Evolutionary conservation across 495 filamentous ascomycete genomes (phyloP), one percentile per base, ranked within the genome.

Genomic region (Annulohypoxylon nitens): DNA sequence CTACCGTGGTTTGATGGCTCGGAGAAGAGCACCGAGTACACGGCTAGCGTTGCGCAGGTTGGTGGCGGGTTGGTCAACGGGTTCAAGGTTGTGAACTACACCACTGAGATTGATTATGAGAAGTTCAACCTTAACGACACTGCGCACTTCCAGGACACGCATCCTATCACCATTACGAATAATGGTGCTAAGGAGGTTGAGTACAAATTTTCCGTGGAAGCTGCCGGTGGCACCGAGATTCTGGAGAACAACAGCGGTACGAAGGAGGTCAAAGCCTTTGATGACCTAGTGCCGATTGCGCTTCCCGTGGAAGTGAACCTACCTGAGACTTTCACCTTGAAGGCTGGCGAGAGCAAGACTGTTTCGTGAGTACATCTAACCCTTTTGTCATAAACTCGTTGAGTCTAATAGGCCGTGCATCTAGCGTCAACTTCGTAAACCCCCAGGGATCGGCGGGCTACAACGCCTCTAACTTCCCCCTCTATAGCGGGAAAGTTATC

Each of bases 41-140:
- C 80, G 12, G 82, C 80, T 12, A 79, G 82, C 12, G 78, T 85
- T 1, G 75, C 82, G 23, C 82, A 86, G 53, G 80, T 85, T 45
- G 85, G 85, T 14, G 81, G 73, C 54, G 85, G 85, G 3, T 73
- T 86, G 2, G 77, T 86, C 30, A 77, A 86, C 58, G 84, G 81
- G 4, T 77, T 78, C 63, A 81, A 85, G 43, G 45, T 81, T 7
- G 71, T 85, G 10, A 79, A 81, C 25, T 77, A 83, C 18, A 79
- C 70, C 11, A 85, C 83, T 2, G 67, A 69, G 2, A 64, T 85
- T 45, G 76, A 78, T 3, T 78, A 81, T 1, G 78, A 75, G 58
- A 83, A 77, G 34, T 79, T 85, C 53, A 69, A 72, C 41, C 78
- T 86, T 53, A 85, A 85, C 65, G 84, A 86, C 63, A 86, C 83